Evolutionary conservation across 164 flowering plant species (phyloP), one percentile per base, ranked within the genome.

Genomic region (Cinnamomum chago): DNA sequence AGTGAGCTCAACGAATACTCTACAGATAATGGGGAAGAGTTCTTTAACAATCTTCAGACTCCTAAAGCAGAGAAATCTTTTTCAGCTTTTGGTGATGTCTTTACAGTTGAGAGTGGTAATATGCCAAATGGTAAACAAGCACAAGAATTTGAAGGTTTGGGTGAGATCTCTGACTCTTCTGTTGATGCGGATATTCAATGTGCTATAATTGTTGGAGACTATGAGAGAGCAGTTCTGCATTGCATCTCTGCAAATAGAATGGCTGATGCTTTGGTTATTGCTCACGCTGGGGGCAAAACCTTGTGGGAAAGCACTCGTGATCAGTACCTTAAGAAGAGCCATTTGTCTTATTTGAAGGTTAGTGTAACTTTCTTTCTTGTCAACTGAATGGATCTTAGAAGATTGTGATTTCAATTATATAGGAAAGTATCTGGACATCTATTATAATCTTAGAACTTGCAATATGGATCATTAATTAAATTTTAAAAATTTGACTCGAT

Each of bases 201-300:
- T 81, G 98, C 98, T 75, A 85, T 96, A 78, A 92, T 96, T 82
- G 92, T 91, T 72, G 98, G 98, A 12, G 93, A 96, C 80, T 96
- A 92, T 77, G 92, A 96, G 82, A 92, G 83, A 52, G 99, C 99
- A 33, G 97, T 94, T 70, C 86, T 85, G 15, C 89, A 75, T 73
- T 96, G 99, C 81, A 81, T 96, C 60, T 79, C 97, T 72, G 90
- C 87, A 69, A 88, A 90, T 81, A 91, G 85, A 82, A 84, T 89
- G 85, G 99, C 98, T 65, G 97, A 96, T 91, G 99, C 99, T 79
- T 84, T 96, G 81, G 92, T 96, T 78, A 96, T 96, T 83, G 94
- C 99, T 77, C 92, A 94, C 82, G 85, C 84, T 69, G 97, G 98
- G 75, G 95, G 94, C 76, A 70, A 86, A 71, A 83, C 94, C 47